These are phyloP conservation scores for Coniochaeta sp. DNA, from an alignment of 2,329 filamentous ascomycete species.

Conservation along the genomic window DNA sequence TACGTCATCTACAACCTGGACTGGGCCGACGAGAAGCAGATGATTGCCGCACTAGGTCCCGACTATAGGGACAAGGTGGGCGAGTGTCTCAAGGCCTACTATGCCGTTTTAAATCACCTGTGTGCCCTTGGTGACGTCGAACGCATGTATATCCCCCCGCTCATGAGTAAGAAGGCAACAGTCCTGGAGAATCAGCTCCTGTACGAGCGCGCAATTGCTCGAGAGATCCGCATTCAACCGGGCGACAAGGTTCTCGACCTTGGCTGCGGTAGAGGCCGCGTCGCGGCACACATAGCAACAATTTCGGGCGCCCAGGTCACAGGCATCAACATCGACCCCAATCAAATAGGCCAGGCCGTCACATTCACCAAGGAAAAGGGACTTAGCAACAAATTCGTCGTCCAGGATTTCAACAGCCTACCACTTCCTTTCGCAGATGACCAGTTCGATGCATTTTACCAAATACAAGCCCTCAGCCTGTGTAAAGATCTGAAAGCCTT, in stretches of 20 bases:
- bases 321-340: conserved; percentile 46
- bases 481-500: conserved; percentile 39
- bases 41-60: conserved; percentile 37
- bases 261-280: conserved; percentile 43
- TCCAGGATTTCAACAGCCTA: conserved; percentile 42
- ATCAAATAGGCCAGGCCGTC: conserved; percentile 39
- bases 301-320: conserved; percentile 38
- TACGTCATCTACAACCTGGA: conserved; percentile 50
- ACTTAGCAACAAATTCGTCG: conserved; percentile 37
- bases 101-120: conserved; percentile 45
- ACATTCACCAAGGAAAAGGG: conserved; percentile 34
- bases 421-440: conserved; percentile 41
- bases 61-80: conserved; percentile 42
- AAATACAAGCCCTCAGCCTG: conserved; percentile 49
- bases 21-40: conserved; percentile 41
- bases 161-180: conserved; percentile 40
- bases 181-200: conserved; percentile 45
- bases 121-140: conserved; percentile 47
- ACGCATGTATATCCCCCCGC: conserved; percentile 50
- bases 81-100: conserved; percentile 42
- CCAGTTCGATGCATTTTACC: conserved; percentile 45
- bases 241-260: conserved; percentile 42
- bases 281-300: conserved; percentile 45
- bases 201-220: conserved; percentile 41
- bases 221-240: conserved; percentile 33